Percentiles rank a stretch among this genome's conserved stretches.
These are phyloP conservation scores for Limonium bicolor DNA, from an alignment of 148 eudicot genomes.

Conservation along the genomic window DNA sequence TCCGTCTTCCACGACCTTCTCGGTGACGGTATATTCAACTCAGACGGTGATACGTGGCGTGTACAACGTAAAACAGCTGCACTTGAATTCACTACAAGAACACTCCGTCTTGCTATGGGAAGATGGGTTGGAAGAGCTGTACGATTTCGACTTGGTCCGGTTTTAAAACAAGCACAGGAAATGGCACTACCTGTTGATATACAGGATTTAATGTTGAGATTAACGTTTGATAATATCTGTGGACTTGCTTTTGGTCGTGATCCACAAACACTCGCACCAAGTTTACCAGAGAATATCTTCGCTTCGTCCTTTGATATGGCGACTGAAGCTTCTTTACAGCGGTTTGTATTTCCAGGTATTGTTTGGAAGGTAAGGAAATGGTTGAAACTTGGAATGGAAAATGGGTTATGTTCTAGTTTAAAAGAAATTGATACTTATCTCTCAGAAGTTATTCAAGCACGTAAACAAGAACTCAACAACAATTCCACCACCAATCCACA, in stretches of 20 bases:
- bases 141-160: constrained; percentile 39
- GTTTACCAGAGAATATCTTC: constrained; percentile 52
- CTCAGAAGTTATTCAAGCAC: constrained; percentile 48
- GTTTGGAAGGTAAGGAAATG: constrained; percentile 79
- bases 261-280: constrained; percentile 58
- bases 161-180: constrained; percentile 32
- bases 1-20: constrained; percentile 83
- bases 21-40: constrained; percentile 77
- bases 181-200: constrained; percentile 47
- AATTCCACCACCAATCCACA: constrained; percentile 19
- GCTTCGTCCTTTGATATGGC: constrained; percentile 69
- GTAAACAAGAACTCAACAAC: constrained; percentile 51
- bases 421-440: constrained; percentile 54
- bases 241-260: constrained; percentile 81
- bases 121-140: constrained; percentile 86
- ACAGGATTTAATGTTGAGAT: constrained; percentile 72
- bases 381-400: constrained; percentile 86
- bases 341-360: constrained; percentile 58
- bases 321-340: constrained; percentile 76
- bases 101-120: constrained; percentile 89
- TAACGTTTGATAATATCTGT: constrained; percentile 81
- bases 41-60: constrained; percentile 92
- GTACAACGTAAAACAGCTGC: constrained; percentile 90
- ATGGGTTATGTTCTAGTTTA: constrained; percentile 59
- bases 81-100: constrained; percentile 84